Evolutionary conservation across 257 asterid genomes (phyloP).

Genomic region (Gardenia jasminoides): DNA sequence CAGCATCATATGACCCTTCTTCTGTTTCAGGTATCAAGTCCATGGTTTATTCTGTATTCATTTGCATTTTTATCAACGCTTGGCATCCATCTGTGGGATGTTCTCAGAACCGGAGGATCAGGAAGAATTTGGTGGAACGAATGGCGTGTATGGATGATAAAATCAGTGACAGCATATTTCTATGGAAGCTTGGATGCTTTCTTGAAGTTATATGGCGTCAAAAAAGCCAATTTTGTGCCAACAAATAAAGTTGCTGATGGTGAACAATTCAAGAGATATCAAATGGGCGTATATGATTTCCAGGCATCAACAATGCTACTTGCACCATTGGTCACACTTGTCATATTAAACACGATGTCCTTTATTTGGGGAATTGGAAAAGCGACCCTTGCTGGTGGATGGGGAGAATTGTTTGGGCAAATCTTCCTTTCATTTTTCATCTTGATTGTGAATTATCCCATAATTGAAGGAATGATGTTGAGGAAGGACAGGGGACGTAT

Average conservation of each 20-base stretch:
- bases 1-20: background rate
- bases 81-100: conserved; percentile 44
- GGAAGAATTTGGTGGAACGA: conserved; percentile 41
- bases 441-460: conserved; percentile 41
- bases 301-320: conserved; percentile 42
- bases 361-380: conserved; percentile 32
- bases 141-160: conserved; percentile 62
- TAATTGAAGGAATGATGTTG: conserved; percentile 56
- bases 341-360: conserved; percentile 33
- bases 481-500: conserved; percentile 51
- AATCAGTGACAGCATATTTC: conserved; percentile 39
- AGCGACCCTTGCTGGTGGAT: conserved; percentile 17
- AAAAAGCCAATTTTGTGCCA: conserved; percentile 46
- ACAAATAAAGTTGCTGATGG: conserved; percentile 53
- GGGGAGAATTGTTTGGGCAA: conserved; percentile 40
- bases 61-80: conserved; percentile 45
- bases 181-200: conserved; percentile 41
- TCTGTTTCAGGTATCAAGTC: conserved; percentile 48
- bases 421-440: conserved; percentile 40
- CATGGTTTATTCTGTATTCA: conserved; percentile 37
- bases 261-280: conserved; percentile 34
- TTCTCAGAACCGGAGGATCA: conserved; percentile 32
- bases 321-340: conserved; percentile 43
- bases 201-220: conserved; percentile 32
- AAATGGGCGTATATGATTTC: conserved; percentile 49